These are phyloP conservation scores for Selaginella tamariscina DNA, from an alignment of 75 land plant genomes.

Conservation along the genomic window DNA sequence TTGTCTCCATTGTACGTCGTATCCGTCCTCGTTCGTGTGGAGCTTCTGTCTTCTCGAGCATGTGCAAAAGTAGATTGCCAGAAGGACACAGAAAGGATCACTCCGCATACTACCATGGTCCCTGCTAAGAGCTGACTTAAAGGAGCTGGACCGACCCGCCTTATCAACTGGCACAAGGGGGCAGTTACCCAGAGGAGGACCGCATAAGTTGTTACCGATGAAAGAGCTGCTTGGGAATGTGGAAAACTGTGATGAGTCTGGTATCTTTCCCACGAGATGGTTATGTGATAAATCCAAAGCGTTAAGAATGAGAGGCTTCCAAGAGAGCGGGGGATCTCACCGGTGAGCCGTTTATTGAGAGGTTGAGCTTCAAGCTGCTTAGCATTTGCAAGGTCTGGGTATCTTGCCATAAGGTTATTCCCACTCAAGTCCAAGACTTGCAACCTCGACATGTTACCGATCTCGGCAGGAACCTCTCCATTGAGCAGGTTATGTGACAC, in stretches of 20 bases:
- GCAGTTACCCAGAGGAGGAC: not conserved
- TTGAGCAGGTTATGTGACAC: not conserved
- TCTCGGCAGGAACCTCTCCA: not conserved
- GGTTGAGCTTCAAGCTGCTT: not conserved
- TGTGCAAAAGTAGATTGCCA: not conserved
- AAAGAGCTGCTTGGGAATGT: not conserved
- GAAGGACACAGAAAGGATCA: not conserved
- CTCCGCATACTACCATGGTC: not conserved
- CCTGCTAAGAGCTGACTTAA: not conserved
- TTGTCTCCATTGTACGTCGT: not conserved
- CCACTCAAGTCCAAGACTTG: not conserved
- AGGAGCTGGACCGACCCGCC: not conserved
- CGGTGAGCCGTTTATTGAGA: not conserved
- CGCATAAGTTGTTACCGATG: not conserved
- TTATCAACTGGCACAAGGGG: too few species aligned
- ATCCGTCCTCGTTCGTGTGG: not conserved
- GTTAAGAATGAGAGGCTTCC: not conserved
- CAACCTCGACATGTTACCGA: not conserved
- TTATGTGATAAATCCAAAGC: not conserved
- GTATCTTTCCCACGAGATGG: not conserved
- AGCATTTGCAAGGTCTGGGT: not conserved
- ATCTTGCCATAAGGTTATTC: not conserved
- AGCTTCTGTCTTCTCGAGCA: not conserved
- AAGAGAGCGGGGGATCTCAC: not conserved
- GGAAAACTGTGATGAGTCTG: not conserved